Evolutionary conservation across 1,284 basidiomycete species (phyloP).

Genomic region (Malassezia dermatis): DNA sequence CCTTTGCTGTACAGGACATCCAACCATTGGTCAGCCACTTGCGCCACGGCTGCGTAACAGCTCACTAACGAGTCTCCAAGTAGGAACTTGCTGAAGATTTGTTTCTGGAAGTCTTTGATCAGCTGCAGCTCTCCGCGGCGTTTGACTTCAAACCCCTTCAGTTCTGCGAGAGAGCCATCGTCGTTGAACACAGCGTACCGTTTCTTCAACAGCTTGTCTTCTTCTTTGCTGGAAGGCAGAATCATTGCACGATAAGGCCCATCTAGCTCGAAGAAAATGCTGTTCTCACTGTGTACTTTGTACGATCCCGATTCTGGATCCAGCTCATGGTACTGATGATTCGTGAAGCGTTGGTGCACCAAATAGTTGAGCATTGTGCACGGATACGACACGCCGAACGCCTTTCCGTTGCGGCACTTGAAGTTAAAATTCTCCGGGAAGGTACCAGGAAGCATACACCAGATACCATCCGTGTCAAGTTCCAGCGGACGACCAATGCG

Average conservation of each 20-base stretch:
- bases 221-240: constrained; percentile 95
- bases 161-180: constrained; percentile 87
- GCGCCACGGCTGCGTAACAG: constrained; percentile 87
- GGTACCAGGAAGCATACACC: constrained; percentile 98
- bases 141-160: constrained; percentile 99
- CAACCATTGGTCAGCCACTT: constrained; percentile 92
- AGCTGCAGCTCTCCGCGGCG: constrained; percentile 93
- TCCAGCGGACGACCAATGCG: constrained; percentile 94
- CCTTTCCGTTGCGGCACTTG: constrained; percentile 76
- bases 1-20: constrained; percentile 86
- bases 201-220: constrained; percentile 97
- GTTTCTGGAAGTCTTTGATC: constrained; percentile 99
- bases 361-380: constrained; percentile 99
- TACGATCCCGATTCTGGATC: constrained; percentile 62
- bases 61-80: constrained; percentile 84
- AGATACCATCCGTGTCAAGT: constrained; percentile 97
- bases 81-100: constrained; percentile 95
- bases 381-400: constrained; percentile 86
- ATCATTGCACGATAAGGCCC: constrained; percentile 99
- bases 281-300: constrained; percentile 83
- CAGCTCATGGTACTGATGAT: constrained; percentile 93
- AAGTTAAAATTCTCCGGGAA: constrained; percentile 99
- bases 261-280: constrained; percentile 99
- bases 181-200: constrained; percentile 99
- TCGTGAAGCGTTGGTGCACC: constrained; percentile 89